Evolutionary conservation across 228 moss, liverwort and hornwort species (phyloP).

Genomic region (Sphagnum fallax): DNA sequence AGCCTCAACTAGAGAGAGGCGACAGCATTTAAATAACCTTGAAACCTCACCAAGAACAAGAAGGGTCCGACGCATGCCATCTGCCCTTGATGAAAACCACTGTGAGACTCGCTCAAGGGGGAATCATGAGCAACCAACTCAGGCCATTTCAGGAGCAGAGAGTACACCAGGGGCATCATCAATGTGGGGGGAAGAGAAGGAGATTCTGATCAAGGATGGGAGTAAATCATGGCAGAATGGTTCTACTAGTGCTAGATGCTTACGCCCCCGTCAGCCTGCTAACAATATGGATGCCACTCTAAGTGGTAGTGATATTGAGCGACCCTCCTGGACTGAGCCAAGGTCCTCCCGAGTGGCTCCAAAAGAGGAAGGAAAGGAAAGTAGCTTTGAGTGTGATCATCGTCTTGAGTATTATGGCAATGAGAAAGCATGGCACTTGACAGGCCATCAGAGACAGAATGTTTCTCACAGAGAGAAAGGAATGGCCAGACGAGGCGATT

Average conservation of each 20-base stretch:
- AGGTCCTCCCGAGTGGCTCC: constrained; percentile 1
- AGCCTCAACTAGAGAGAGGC: constrained; percentile 21
- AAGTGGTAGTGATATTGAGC: constrained; percentile 4
- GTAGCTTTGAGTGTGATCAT: constrained; percentile 26
- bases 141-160: too few relatives aligned
- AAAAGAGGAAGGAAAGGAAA: constrained; percentile 31
- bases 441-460: constrained; percentile 52
- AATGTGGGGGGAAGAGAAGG: background rate
- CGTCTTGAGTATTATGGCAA: constrained; percentile 16
- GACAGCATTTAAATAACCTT: constrained; percentile 3
- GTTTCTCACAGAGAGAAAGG: constrained; percentile 34
- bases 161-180: background rate
- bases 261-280: constrained; percentile 18
- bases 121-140: constrained; percentile 1
- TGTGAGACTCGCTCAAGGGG: constrained; percentile 48
- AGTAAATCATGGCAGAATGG: constrained; percentile 21
- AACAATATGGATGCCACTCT: constrained; percentile 18
- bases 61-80: constrained; percentile 33
- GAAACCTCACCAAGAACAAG: constrained; percentile 17
- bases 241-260: constrained; percentile 13
- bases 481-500: constrained; percentile 29
- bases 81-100: constrained; percentile 49
- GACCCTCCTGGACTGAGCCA: constrained; percentile 9
- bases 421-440: constrained; percentile 6
- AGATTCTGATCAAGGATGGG: constrained; percentile 11